A percentile compares a stretch with the other conserved stretches of the same genome.
phyloP scores from a whole-genome alignment of 2,329 filamentous ascomycete species.

The Dothidotthia symphoricarpi region DNA sequence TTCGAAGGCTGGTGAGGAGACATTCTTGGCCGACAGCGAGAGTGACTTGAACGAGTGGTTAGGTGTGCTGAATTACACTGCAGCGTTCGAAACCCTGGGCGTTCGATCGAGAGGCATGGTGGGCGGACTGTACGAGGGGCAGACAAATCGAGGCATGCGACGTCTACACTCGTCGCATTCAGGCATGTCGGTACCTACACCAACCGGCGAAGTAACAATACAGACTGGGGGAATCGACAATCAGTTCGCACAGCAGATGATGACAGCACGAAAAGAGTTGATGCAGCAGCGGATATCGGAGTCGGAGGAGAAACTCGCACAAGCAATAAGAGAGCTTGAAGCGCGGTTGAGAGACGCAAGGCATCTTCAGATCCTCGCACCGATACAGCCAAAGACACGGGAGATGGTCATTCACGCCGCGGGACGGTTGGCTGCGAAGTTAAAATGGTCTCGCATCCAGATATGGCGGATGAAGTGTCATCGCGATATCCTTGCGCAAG shows the following conservation, averaged over 20 bases:
- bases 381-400: conserved; percentile 84
- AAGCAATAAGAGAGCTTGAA: conserved; percentile 75
- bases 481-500: conserved; percentile 79
- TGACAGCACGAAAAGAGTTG: conserved; percentile 74
- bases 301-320: conserved; percentile 72
- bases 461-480: conserved; percentile 93
- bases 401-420: conserved; percentile 85
- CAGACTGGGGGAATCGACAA: conserved; percentile 72
- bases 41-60: conserved; percentile 95
- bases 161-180: conserved; percentile 62
- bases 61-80: conserved; percentile 92
- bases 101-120: conserved; percentile 87
- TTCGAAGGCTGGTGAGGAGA: conserved; percentile 78
- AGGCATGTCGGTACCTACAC: conserved; percentile 63
- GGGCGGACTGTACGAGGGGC: conserved; percentile 80
- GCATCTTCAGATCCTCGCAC: conserved; percentile 83
- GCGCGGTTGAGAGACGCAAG: conserved; percentile 82
- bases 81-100: conserved; percentile 87
- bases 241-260: conserved; percentile 82
- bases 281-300: conserved; percentile 83
- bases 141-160: conserved; percentile 68
- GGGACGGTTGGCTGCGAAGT: conserved; percentile 76
- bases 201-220: conserved; percentile 71
- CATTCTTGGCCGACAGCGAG: conserved; percentile 86
- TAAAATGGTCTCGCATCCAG: conserved; percentile 92